These are phyloP conservation scores for Ascochyta lentis DNA, from an alignment of 2,329 filamentous ascomycete genomes.

Conservation along the genomic window DNA sequence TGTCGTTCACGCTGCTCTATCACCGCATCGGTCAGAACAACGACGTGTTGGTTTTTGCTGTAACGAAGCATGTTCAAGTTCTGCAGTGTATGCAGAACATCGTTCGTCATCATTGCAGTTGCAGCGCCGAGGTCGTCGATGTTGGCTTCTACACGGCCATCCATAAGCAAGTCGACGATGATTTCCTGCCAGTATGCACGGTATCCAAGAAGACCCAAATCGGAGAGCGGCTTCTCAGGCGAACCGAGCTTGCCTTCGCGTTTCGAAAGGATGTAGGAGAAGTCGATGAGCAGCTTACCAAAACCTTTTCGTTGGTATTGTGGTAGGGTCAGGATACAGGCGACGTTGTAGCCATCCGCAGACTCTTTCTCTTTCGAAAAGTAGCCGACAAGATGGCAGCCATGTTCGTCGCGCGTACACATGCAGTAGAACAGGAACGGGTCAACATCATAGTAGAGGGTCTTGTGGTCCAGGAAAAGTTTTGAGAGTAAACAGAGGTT, in stretches of 20 bases:
- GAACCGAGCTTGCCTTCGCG: constrained; percentile 95
- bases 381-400: constrained; percentile 97
- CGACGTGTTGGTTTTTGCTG: constrained; percentile 94
- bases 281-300: constrained; percentile 90
- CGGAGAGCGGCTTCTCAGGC: constrained; percentile 94
- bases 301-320: constrained; percentile 97
- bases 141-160: constrained; percentile 71
- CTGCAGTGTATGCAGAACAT: constrained; percentile 93
- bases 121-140: constrained; percentile 82
- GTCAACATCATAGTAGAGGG: constrained; percentile 98
- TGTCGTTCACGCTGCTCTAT: constrained; percentile 72
- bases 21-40: constrained; percentile 86
- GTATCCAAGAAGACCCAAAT: constrained; percentile 91
- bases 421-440: constrained; percentile 99
- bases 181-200: constrained; percentile 98
- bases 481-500: constrained; percentile 95
- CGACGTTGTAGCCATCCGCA: constrained; percentile 95
- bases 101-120: constrained; percentile 95
- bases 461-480: constrained; percentile 97
- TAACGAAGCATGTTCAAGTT: constrained; percentile 95
- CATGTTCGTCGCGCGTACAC: constrained; percentile 85
- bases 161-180: constrained; percentile 84
- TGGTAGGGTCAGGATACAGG: constrained; percentile 94
- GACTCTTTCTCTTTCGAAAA: constrained; percentile 99
- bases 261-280: constrained; percentile 95